Evolutionary conservation across 768 basidiomycete genomes (phyloP), one percentile per base, ranked within the genome.

Genomic region (Rhodotorula graminis): DNA sequence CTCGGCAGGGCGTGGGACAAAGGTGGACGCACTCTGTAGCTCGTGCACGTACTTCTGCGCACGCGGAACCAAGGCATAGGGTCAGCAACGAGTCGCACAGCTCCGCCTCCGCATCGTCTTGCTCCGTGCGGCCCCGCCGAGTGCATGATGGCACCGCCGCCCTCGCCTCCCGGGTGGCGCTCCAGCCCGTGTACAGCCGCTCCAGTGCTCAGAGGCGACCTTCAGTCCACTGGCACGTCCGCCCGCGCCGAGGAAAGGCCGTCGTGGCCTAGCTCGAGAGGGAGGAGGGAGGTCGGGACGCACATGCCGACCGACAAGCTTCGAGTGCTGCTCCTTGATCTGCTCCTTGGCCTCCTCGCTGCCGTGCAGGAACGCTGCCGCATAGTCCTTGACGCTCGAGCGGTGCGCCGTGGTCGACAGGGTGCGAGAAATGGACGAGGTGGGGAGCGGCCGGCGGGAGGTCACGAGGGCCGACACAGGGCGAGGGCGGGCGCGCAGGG

Each of bases 21-120:
- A 23, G 7, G 15, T 25, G 40, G 29, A 9, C 44, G 78, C 78
- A 93, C 93, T 85, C 83, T 93, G 91, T 76, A 95, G 88, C 21
- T 88, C 90, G 80, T 95, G 93, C 47, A 94, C 85, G 80, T 93
- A 94, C 84, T 98, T 98, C 59, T 94, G 92, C 70, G 10, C 12
- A 15, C 53, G 29, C n/a, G 12, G n/a, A 6, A 52, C 9, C 4
- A 23, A 29, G 0, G 49, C 7, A 15, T 29, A 2, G 29, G 12
- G 33, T 46, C 55, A 19, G 29, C 62, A 21, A 31, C 10, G 29
- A 14, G 40, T 5, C 10, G 37, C n/a, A n/a, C n/a, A 40, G 19
- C 27, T 27, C 64, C 53, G 53, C 53, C 29, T 55, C 50, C 11
- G 50, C 50, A 11, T n/a, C 14, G 2, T 37, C n/a, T n/a, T 46